Percentiles rank a stretch among this genome's conserved stretches.
These are phyloP conservation scores for Gamarada debralockiae DNA, from an alignment of 495 filamentous ascomycete genomes.

Conservation along the genomic window DNA sequence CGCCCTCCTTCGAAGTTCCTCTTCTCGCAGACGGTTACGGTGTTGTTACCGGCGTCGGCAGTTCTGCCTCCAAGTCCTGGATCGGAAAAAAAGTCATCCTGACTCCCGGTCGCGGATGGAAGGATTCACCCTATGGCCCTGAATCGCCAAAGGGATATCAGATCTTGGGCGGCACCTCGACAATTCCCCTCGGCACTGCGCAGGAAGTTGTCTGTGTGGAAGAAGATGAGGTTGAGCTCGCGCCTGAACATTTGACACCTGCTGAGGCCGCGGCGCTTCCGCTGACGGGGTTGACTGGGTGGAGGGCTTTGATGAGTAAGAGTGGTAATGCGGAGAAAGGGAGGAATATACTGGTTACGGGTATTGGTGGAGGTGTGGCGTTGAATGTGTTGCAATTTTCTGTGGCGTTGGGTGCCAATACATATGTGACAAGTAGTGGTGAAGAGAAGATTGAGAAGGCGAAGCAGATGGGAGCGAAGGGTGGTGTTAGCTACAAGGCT, in stretches of 20 bases:
- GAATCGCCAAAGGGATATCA: conserved; percentile 57
- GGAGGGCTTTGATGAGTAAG: conserved; percentile 77
- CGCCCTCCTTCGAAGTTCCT: conserved; percentile 68
- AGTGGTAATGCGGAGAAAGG: conserved; percentile 53
- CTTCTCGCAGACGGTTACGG: conserved; percentile 79
- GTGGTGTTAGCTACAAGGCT: conserved; percentile 65
- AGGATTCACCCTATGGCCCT: conserved; percentile 62
- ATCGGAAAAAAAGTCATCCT: conserved; percentile 66
- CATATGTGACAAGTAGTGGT: conserved; percentile 65
- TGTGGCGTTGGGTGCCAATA: conserved; percentile 57
- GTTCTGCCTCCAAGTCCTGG: conserved; percentile 41
- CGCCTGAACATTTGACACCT: conserved; percentile 65
- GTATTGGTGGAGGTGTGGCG: conserved; percentile 79
- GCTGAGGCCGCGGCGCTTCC: conserved; percentile 78
- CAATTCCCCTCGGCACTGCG: conserved; percentile 61
- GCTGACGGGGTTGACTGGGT: conserved; percentile 80
- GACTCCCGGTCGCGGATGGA: conserved; percentile 74
- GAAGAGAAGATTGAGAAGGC: conserved; percentile 63
- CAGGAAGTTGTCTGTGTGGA: conserved; percentile 68
- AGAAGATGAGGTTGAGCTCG: conserved; percentile 67
- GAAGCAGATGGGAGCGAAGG: conserved; percentile 59
- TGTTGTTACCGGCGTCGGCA: conserved; percentile 59
- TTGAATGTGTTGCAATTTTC: conserved; percentile 67
- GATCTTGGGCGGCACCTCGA: conserved; percentile 70
- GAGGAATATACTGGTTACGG: conserved; percentile 66